Base-by-base conservation (phyloP, 306 rosid genomes). In the Acacia crassicarpa region DNA sequence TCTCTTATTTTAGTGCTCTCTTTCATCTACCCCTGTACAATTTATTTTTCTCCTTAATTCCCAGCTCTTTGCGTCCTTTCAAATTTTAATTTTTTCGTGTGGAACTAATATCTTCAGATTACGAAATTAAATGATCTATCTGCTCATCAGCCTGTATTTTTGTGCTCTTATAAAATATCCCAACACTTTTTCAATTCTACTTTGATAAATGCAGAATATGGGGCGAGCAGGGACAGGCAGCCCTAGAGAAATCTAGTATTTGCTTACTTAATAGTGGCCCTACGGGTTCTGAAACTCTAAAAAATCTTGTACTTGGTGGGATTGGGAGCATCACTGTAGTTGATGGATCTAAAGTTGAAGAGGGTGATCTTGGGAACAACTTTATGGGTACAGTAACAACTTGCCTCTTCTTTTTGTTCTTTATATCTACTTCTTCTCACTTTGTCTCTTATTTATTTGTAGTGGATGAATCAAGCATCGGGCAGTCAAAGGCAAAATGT, bases 311-410 rank as follows among this genome's bases (percentile, higher is more conserved):
- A 79, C 99, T 95, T 56, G 99, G 99, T 46, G 98, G 99, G 83
- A 70, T 93, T 78, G 99, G 99, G 83, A 92, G 98, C 87, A 95
- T 95, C 88, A 95, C 99, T 49, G 90, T 95, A 20, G 91, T 95
- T 51, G 99, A 95, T 84, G 99, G 98, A 71, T 87, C 99, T 30
- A 95, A 95, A 84, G 96, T 95, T 75, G 97, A 92, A 75, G 82
- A 44, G 66, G 97, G 99, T 44, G 99, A 95, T 84, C 99, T 93
- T 65, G 99, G 99, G 61, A 95, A 92, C 88, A 95, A 93, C 77
- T 95, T 95, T 78, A 88, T 95, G 93, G 99, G 75, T 71, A 71
- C 38, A 8, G 10, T 44, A 44, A 14, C 35, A 41, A 22, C 33
- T 44, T 71, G 3, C 25, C 45, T 9, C 56, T 44, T 71, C 33